A percentile compares a stretch with the other conserved stretches of the same genome.
Conservation (phyloP, 148 eudicot genomes). For the Camellia sinensis region DNA sequence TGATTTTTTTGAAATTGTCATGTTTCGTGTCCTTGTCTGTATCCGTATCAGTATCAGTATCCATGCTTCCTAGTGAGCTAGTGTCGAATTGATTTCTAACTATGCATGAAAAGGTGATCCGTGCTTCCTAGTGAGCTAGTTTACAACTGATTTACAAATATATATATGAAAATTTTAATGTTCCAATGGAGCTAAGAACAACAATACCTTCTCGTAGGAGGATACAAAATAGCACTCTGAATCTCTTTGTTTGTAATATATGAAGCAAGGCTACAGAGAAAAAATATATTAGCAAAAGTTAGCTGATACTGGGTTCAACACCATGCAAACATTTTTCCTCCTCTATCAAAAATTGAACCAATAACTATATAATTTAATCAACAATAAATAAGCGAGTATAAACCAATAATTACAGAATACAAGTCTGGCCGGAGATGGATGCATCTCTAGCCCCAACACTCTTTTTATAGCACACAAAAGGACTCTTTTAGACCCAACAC, state of each 20-base stretch:
- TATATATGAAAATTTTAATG: not conserved
- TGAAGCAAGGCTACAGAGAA: slow-evolving; percentile 77
- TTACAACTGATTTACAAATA: not conserved
- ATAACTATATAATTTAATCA: not conserved
- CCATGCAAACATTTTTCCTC: not conserved
- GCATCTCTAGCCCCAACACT: no score
- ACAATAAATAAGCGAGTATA: not conserved
- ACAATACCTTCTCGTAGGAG: slow-evolving; percentile 65
- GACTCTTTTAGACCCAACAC: no score
- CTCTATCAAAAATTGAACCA: not conserved
- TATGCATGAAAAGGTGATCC: no score
- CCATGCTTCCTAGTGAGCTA: no score
- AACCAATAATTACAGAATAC: not conserved
- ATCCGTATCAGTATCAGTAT: no score
- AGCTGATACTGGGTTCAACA: not conserved
- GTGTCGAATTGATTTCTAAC: no score
- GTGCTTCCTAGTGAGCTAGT: no score
- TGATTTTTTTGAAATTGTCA: no score
- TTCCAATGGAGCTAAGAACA: not conserved
- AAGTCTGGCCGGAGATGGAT: no score
- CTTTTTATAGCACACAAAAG: no score
- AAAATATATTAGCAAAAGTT: slow-evolving; percentile 3
- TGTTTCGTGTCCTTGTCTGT: no score
- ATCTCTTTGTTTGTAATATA: slow-evolving; percentile 92
- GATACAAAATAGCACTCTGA: slow-evolving; percentile 71